These are phyloP conservation scores for Escovopsis weberi DNA, from an alignment of 2,329 filamentous ascomycete genomes.

Conservation along the genomic window DNA sequence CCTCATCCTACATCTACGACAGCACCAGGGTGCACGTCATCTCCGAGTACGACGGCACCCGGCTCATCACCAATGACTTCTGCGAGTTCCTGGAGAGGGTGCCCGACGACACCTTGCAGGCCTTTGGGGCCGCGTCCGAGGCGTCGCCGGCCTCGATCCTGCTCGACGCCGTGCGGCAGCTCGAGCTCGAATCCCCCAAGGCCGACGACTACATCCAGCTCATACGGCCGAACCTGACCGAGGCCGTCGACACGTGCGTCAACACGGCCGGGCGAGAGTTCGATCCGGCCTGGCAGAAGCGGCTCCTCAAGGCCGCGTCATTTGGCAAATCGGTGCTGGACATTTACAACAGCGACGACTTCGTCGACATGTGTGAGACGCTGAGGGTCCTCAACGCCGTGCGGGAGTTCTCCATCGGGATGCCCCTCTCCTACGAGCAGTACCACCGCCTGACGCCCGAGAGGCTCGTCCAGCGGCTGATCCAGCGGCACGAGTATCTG, in stretches of 20 bases:
- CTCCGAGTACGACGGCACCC: constrained; percentile 70
- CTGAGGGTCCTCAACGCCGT: constrained; percentile 85
- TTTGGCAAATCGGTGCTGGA: constrained; percentile 97
- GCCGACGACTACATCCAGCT: constrained; percentile 96
- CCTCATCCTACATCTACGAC: constrained; percentile 74
- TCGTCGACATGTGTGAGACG: constrained; percentile 95
- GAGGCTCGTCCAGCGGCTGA: constrained; percentile 68
- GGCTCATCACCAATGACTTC: constrained; percentile 80
- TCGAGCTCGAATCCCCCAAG: constrained; percentile 89
- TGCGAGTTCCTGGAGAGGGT: constrained; percentile 97
- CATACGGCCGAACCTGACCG: constrained; percentile 73
- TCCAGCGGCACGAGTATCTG: constrained; percentile 82
- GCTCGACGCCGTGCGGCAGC: constrained; percentile 77
- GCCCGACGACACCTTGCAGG: constrained; percentile 69
- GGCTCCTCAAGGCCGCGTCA: constrained; percentile 87
- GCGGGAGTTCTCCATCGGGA: constrained; percentile 77
- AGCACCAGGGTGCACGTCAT: constrained; percentile 77
- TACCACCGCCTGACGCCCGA: constrained; percentile 85
- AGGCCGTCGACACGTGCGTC: constrained; percentile 88
- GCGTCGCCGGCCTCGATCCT: constrained; percentile 86
- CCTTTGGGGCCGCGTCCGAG: constrained; percentile 78
- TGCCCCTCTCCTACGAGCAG: constrained; percentile 87
- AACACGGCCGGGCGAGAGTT: constrained; percentile 89
- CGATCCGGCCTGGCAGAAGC: constrained; percentile 82
- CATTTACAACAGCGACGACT: constrained; percentile 95